Percentiles rank a stretch among this genome's conserved stretches.
phyloP scores from a whole-genome alignment of 768 basidiomycete genomes.

The Psilocybe cyanescens region DNA sequence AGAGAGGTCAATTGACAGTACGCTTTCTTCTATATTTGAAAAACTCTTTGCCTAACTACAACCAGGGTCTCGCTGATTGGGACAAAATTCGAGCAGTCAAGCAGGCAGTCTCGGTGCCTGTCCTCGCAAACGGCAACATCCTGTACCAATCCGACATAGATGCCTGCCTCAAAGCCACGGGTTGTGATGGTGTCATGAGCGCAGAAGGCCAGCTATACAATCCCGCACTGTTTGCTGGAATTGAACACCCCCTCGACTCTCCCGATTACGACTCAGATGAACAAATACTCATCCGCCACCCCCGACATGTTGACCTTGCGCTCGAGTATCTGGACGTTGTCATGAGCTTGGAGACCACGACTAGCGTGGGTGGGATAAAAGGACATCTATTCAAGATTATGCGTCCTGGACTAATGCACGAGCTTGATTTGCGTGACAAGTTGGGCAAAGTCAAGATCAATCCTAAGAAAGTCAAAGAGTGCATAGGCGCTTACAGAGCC shows the following conservation, averaged over 20 bases:
- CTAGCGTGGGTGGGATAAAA: slow-evolving; percentile 78
- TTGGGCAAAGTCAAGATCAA: slow-evolving; percentile 53
- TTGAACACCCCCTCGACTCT: slow-evolving; percentile 24
- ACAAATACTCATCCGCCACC: slow-evolving; percentile 49
- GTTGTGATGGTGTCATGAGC: slow-evolving; percentile 92
- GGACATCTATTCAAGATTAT: slow-evolving; percentile 94
- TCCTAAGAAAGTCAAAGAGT: slow-evolving; percentile 31
- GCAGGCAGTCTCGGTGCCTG: slow-evolving; percentile 85
- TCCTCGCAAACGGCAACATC: slow-evolving; percentile 97
- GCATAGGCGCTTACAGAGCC: slow-evolving; percentile 34
- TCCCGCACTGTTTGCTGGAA: slow-evolving; percentile 70
- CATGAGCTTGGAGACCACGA: slow-evolving; percentile 66
- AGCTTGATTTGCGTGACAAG: slow-evolving; percentile 73
- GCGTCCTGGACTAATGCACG: slow-evolving; percentile 69
- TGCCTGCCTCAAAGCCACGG: slow-evolving; percentile 79
- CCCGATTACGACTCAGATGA: slow-evolving; percentile 31
- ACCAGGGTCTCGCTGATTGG: slow-evolving; percentile 87
- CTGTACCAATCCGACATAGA: slow-evolving; percentile 85
- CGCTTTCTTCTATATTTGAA: slow-evolving; percentile 12
- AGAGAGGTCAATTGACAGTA: slow-evolving; percentile 84
- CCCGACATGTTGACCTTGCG: slow-evolving; percentile 68
- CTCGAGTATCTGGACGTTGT: slow-evolving; percentile 89
- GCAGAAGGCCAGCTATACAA: slow-evolving; percentile 97
- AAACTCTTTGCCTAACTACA: slow-evolving; percentile 2
- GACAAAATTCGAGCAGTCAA: slow-evolving; percentile 90